Conservation (phyloP, 495 filamentous ascomycete genomes). For the Corynascus novoguineensis region DNA sequence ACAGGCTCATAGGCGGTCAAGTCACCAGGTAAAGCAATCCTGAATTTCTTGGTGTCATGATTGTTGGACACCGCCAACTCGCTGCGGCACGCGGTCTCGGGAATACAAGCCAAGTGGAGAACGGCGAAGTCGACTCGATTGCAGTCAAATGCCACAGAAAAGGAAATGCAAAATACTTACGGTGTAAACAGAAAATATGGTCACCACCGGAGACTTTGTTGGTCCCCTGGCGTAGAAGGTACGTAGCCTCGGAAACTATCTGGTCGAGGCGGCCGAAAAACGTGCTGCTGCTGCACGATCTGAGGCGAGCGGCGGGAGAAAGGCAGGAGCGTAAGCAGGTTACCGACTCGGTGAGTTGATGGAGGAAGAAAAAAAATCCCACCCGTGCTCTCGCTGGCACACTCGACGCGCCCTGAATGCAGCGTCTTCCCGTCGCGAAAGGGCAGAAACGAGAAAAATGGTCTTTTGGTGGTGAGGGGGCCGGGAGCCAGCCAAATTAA, state of each 20-base stretch:
- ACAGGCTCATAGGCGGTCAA: conserved; percentile 8
- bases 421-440: conserved; percentile 16
- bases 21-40: conserved; percentile 23
- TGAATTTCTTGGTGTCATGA: conserved; percentile 15
- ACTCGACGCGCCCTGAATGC: conserved; percentile 12
- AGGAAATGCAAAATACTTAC: conserved; percentile 14
- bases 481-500: conserved; percentile 16
- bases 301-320: neutral
- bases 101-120: neutral
- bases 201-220: conserved; percentile 11
- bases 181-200: conserved; percentile 6
- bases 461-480: conserved; percentile 21
- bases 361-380: neutral
- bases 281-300: conserved; percentile 13
- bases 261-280: conserved; percentile 11
- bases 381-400: conserved; percentile 7
- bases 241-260: conserved; percentile 6
- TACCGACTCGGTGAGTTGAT: neutral
- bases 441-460: conserved; percentile 5
- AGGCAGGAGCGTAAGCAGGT: neutral
- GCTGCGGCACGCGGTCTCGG: conserved; percentile 4
- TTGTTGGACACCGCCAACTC: conserved; percentile 11
- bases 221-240: conserved; percentile 8
- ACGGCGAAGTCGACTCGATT: conserved; percentile 8
- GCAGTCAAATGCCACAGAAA: conserved; percentile 4